Base-by-base conservation (phyloP, 148 eudicot genomes). In the Simmondsia chinensis region DNA sequence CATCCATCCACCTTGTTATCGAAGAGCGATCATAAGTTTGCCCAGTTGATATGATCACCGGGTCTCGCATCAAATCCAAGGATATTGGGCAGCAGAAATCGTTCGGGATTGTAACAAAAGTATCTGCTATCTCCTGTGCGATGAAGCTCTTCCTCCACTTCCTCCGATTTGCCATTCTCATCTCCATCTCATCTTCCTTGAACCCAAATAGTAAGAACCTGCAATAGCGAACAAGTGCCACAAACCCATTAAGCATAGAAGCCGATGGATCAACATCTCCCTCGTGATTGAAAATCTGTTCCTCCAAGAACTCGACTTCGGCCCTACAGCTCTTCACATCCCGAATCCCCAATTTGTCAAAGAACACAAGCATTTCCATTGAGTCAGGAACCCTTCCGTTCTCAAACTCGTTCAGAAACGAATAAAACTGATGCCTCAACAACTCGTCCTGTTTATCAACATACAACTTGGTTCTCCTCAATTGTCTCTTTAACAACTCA, bases 301-400 rank as follows among this genome's bases (percentile, higher is more conserved):
- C 97, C 54, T 88, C 97, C 61, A 88, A 52, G 52, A 68, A 83
- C 75, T 88, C 91, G 41, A 81, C 84, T 56, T 88, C 97, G 28
- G 25, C 16, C 52, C 83, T 69, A 24, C 64, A 80, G 31, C 69
- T 59, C 51, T 56, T 60, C 1, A 73, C 69, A 46, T 72, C 72
- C 2, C 33, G 20, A 52, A 88, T 60, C 25, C 53, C 68, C 72
- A 88, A 57, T n/a, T 55, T 65, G 3, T 65, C 75, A 24, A 88
- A 88, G 39, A 78, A 69, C 0, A 61, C 33, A 63, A 59, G 48
- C 60, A 88, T 59, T 18, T 77, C 66, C 0, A 23, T 12, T 7
- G 29, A 29, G 44, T 54, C 50, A 18, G 94, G 87, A 19, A 73
- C 37, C 23, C 21, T 19, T 11, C 69, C 80, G 13, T 57, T 29